Percentiles rank a stretch among this genome's conserved stretches.
These are phyloP conservation scores for Hyaloscypha finlandica DNA, from an alignment of 495 filamentous ascomycete species.

Conservation along the genomic window DNA sequence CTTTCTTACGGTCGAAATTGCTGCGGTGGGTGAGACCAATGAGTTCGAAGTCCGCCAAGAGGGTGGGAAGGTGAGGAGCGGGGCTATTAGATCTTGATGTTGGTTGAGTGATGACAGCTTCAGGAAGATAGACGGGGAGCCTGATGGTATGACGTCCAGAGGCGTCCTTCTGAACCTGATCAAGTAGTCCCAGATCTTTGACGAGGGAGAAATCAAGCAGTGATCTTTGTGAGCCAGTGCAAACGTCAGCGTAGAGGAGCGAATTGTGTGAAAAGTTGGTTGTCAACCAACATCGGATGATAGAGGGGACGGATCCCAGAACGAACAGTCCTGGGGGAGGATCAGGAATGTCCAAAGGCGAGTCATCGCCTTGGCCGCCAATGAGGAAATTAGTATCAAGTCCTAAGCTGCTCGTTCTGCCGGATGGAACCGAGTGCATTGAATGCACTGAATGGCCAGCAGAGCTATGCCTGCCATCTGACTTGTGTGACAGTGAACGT, in stretches of 20 bases:
- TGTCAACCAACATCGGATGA: slow-evolving; percentile 94
- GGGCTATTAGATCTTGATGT: slow-evolving; percentile 74
- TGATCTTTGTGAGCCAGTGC: slow-evolving; percentile 88
- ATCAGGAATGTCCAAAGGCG: slow-evolving; percentile 64
- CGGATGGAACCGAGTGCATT: slow-evolving; percentile 63
- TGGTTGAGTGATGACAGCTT: slow-evolving; percentile 78
- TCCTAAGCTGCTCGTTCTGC: slow-evolving; percentile 80
- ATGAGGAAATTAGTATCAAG: slow-evolving; percentile 72
- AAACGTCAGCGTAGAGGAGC: slow-evolving; percentile 87
- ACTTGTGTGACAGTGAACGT: slow-evolving; percentile 89
- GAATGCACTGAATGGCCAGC: slow-evolving; percentile 79
- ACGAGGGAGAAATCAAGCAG: slow-evolving; percentile 72
- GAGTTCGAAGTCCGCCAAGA: slow-evolving; percentile 79
- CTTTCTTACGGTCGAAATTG: slow-evolving; percentile 54
- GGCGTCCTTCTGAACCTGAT: slow-evolving; percentile 62
- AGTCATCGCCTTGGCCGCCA: slow-evolving; percentile 60
- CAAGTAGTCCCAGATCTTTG: slow-evolving; percentile 66
- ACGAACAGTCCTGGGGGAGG: slow-evolving; percentile 82
- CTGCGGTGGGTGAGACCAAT: slow-evolving; percentile 37
- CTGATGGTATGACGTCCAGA: slow-evolving; percentile 68
- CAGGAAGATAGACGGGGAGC: slow-evolving; percentile 82
- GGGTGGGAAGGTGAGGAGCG: slow-evolving; percentile 73
- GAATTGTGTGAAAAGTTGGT: slow-evolving; percentile 82
- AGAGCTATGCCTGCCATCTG: slow-evolving; percentile 93
- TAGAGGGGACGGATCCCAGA: slow-evolving; percentile 83